Conservation (phyloP, 495 filamentous ascomycete species). For the Neurospora tetraspora region DNA sequence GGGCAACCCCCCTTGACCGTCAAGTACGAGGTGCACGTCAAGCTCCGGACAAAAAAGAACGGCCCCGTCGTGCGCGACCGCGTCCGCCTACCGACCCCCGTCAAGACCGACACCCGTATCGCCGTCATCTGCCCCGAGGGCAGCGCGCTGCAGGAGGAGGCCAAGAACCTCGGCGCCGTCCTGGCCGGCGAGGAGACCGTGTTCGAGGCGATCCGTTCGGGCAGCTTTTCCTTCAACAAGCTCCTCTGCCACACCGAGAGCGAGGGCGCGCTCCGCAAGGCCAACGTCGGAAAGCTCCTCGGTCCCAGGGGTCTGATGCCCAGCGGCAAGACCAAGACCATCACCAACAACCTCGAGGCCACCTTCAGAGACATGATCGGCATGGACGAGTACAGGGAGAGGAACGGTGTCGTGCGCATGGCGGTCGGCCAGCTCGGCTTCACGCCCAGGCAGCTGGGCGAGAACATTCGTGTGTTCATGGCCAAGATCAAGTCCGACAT, state of each 20-base stretch:
- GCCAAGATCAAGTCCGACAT: constrained; percentile 70
- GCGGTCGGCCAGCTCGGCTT: constrained; percentile 86
- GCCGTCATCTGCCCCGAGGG: constrained; percentile 80
- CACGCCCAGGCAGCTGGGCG: constrained; percentile 72
- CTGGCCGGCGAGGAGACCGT: constrained; percentile 77
- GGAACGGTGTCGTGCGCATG: constrained; percentile 72
- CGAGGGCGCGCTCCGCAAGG: constrained; percentile 61
- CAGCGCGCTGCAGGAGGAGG: constrained; percentile 56
- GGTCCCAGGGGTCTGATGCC: constrained; percentile 92
- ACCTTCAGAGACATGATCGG: constrained; percentile 72
- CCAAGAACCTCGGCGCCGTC: constrained; percentile 62
- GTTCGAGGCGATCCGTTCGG: constrained; percentile 67
- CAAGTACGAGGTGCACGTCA: constrained; percentile 85
- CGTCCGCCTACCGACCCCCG: constrained; percentile 78
- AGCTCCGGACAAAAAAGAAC: constrained; percentile 67
- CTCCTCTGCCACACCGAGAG: constrained; percentile 78
- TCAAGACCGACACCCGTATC: constrained; percentile 75
- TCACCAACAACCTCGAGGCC: constrained; percentile 64
- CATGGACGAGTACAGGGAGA: constrained; percentile 77
- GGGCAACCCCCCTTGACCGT: constrained; percentile 56
- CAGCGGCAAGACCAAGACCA: constrained; percentile 71
- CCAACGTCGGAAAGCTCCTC: constrained; percentile 65
- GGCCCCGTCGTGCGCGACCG: constrained; percentile 78
- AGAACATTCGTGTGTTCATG: constrained; percentile 75
- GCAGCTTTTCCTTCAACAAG: constrained; percentile 74